A percentile compares a stretch with the other conserved stretches of the same genome.
These are phyloP conservation scores for Neopestalotiopsis clavispora DNA, from an alignment of 2,329 filamentous ascomycete genomes.

Conservation along the genomic window DNA sequence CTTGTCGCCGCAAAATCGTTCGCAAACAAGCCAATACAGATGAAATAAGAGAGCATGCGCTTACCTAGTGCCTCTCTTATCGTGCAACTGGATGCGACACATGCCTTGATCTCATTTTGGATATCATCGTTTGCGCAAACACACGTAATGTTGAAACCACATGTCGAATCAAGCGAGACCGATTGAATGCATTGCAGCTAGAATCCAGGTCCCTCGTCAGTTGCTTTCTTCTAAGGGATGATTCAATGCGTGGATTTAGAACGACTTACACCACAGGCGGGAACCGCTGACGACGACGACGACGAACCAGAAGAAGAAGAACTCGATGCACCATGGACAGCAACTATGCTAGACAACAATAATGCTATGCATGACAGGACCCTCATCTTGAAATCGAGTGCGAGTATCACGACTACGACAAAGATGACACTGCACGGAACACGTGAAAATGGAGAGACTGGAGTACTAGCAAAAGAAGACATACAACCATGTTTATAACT, in stretches of 20 bases:
- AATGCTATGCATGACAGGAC: neutral
- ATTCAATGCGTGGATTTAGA: no score
- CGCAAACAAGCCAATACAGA: no score
- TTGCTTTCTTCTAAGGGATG: neutral
- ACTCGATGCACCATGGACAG: neutral
- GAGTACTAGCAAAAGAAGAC: no score
- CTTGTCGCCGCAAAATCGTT: no score
- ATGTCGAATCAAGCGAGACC: neutral
- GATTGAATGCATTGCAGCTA: slow-evolving; percentile 7
- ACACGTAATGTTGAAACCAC: slow-evolving; percentile 7
- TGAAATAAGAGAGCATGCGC: neutral
- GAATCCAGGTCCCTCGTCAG: neutral
- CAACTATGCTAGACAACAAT: neutral
- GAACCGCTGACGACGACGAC: neutral
- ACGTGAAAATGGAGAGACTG: no score
- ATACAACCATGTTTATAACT: no score
- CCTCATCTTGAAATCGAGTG: neutral
- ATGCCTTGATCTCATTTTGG: slow-evolving; percentile 3
- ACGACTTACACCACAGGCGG: slow-evolving; percentile 12
- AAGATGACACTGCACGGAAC: no score
- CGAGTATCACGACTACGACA: no score
- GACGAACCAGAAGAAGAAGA: neutral
- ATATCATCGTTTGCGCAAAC: neutral
- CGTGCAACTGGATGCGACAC: neutral
- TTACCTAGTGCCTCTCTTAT: slow-evolving; percentile 12